A percentile compares a stretch with the other conserved stretches of the same genome.
phyloP scores from a whole-genome alignment of 1,139 yeast genomes.

The Entelexis paramagnoliae region DNA sequence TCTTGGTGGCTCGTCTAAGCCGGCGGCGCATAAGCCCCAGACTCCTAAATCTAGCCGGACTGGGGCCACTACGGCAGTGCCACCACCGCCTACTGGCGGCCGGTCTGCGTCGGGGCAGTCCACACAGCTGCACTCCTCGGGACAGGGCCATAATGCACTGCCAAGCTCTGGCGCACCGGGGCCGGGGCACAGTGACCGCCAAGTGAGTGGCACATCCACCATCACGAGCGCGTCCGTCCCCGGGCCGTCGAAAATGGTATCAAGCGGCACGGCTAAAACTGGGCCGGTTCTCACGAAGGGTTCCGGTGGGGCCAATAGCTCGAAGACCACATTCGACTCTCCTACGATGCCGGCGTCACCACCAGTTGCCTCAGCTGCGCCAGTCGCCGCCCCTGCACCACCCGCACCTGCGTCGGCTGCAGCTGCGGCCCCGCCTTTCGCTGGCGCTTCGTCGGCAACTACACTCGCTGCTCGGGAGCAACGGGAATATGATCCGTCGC shows the following conservation, averaged over 20 bases:
- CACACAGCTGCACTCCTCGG: neutral
- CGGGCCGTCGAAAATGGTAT: slow-evolving; percentile 18
- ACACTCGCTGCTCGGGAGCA: neutral
- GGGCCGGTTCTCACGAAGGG: slow-evolving; percentile 24
- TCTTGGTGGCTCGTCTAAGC: slow-evolving; percentile 31
- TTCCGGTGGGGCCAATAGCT: neutral
- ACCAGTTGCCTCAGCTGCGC: neutral
- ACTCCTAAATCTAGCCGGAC: neutral
- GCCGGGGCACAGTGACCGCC: slow-evolving; percentile 5
- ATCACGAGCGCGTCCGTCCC: slow-evolving; percentile 12
- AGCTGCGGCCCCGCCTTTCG: neutral
- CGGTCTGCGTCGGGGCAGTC: slow-evolving; percentile 1
- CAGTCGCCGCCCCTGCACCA: neutral
- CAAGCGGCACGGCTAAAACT: slow-evolving; percentile 25
- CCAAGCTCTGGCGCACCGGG: neutral
- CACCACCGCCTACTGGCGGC: neutral
- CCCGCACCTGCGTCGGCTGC: neutral
- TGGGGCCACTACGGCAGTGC: neutral
- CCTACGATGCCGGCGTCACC: neutral
- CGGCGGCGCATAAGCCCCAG: neutral
- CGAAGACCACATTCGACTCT: neutral
- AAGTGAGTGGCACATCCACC: slow-evolving; percentile 12
- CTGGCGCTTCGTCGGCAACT: neutral
- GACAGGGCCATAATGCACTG: neutral
- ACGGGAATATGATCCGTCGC: slow-evolving; percentile 21